These are phyloP conservation scores for Pythium pyrilobum DNA, from an alignment of 352 stramenopile genomes.

Conservation along the genomic window DNA sequence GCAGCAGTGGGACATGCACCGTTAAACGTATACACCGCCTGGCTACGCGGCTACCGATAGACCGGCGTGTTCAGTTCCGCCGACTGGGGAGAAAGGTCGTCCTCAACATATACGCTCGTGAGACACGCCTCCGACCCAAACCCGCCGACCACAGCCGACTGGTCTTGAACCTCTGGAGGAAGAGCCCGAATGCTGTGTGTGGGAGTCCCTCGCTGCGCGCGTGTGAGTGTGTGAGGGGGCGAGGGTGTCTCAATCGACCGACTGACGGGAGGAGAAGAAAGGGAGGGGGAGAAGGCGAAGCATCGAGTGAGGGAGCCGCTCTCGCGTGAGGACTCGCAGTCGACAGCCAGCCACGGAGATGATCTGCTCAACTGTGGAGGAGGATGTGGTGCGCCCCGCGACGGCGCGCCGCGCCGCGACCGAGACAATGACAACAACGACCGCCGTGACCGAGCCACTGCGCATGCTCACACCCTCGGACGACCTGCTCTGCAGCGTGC, in stretches of 20 bases:
- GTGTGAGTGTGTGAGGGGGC: no score
- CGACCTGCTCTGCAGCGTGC: slow-evolving; percentile 12
- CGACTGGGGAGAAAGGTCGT: slow-evolving; percentile 3
- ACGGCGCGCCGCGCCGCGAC: neutral
- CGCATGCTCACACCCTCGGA: slow-evolving; percentile 4
- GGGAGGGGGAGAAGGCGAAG: neutral
- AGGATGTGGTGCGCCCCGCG: slow-evolving; percentile 10
- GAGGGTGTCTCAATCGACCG: slow-evolving; percentile 9
- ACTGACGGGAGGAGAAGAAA: slow-evolving; percentile 12
- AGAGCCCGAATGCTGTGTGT: no score
- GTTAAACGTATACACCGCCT: slow-evolving; percentile 14
- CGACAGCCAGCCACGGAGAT: slow-evolving; percentile 2
- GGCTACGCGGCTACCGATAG: no score
- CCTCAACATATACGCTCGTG: slow-evolving; percentile 23
- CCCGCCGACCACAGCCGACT: neutral
- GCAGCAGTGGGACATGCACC: slow-evolving; percentile 14
- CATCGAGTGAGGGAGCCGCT: neutral
- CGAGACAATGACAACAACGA: neutral
- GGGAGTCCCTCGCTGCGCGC: no score
- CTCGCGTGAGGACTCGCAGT: neutral
- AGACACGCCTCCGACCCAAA: slow-evolving; percentile 24
- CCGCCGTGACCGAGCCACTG: neutral
- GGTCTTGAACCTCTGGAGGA: slow-evolving; percentile 13
- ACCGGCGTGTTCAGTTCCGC: slow-evolving; percentile 18
- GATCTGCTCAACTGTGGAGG: slow-evolving; percentile 18